These are phyloP conservation scores for Chalciporus pseudorubinellus DNA, from an alignment of 768 basidiomycete genomes.

Conservation along the genomic window DNA sequence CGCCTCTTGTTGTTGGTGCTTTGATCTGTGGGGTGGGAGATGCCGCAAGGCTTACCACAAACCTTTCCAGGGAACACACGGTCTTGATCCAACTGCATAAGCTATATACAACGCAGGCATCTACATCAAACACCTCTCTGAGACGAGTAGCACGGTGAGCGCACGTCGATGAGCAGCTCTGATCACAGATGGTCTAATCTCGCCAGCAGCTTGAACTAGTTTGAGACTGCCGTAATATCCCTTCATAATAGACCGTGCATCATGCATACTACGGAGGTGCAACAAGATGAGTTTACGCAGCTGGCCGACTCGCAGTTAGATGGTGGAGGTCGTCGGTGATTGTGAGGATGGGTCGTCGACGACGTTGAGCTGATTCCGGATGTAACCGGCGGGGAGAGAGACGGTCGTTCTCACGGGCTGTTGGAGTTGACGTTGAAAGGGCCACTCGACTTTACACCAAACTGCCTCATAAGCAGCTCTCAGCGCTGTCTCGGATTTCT, in stretches of 20 bases:
- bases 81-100: neutral
- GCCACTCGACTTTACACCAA: conserved; percentile 16
- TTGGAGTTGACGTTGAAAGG: conserved; percentile 24
- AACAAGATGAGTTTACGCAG: neutral
- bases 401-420: conserved; percentile 19
- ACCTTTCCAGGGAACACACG: neutral
- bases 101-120: neutral
- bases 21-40: neutral
- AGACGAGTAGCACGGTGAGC: neutral
- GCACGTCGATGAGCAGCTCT: neutral
- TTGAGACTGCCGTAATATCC: neutral
- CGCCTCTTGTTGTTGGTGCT: neutral
- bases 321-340: neutral
- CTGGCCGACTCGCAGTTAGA: too few species aligned
- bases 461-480: conserved; percentile 20
- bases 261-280: neutral
- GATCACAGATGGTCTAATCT: neutral
- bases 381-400: conserved; percentile 8
- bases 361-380: conserved; percentile 9
- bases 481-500: conserved; percentile 9
- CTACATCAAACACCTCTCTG: too few species aligned
- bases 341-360: neutral
- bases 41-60: neutral
- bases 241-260: neutral
- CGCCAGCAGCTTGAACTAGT: neutral